Conservation (phyloP, 768 basidiomycete species). For the Russula compacta region DNA sequence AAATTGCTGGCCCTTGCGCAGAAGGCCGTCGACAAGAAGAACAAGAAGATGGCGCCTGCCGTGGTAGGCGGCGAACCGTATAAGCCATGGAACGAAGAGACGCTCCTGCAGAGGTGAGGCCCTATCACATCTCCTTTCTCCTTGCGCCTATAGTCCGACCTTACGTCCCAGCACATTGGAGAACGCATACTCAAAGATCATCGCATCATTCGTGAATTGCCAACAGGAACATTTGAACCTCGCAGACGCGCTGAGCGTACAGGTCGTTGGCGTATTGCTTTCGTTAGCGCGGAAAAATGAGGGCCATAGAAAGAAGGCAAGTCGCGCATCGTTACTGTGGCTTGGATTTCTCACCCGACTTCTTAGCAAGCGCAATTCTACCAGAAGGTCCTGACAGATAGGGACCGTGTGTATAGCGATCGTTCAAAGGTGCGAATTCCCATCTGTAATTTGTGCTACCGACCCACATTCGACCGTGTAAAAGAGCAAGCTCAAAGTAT, state of each 20-base stretch:
- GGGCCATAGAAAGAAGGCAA: conserved; percentile 59
- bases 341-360: conserved; percentile 1
- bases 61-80: conserved; percentile 63
- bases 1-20: conserved; percentile 59
- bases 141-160: background rate
- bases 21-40: conserved; percentile 65
- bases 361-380: conserved; percentile 59
- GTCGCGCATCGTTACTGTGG: background rate
- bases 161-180: conserved; percentile 53
- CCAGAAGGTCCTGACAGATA: conserved; percentile 59
- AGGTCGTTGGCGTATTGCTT: conserved; percentile 57
- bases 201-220: conserved; percentile 46
- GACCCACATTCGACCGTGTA: conserved; percentile 3
- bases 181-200: conserved; percentile 58
- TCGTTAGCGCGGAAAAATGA: conserved; percentile 54
- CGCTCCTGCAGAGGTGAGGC: conserved; percentile 46
- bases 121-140: too few species aligned
- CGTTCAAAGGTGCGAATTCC: conserved; percentile 51
- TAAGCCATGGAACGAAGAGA: conserved; percentile 46
- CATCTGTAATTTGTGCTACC: background rate
- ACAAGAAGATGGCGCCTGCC: conserved; percentile 42
- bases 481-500: conserved; percentile 59
- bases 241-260: conserved; percentile 49
- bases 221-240: conserved; percentile 64
- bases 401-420: conserved; percentile 59